Conservation (phyloP, 768 basidiomycete species). For the Mrakia hoshinonis region DNA sequence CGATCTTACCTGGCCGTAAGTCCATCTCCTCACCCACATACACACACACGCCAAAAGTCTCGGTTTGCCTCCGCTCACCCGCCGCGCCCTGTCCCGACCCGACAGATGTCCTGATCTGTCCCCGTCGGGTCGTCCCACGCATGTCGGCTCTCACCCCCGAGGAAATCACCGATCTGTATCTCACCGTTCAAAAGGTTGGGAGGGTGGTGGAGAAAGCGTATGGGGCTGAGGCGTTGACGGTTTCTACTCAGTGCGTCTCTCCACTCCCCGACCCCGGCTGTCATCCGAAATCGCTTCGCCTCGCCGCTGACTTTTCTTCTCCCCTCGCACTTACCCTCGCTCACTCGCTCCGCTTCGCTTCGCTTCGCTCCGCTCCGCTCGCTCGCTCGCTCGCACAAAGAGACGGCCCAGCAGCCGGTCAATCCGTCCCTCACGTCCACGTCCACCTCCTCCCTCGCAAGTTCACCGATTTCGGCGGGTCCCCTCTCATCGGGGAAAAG, state of each 20-base stretch:
- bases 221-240: constrained; percentile 69
- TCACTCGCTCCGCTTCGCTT: no score
- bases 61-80: not conserved
- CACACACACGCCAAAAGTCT: no score
- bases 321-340: not conserved
- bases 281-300: no score
- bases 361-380: not conserved
- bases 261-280: no score
- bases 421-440: constrained; percentile 88
- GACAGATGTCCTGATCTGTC: constrained; percentile 53
- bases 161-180: constrained; percentile 74
- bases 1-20: constrained; percentile 83
- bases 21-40: constrained; percentile 33
- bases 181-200: constrained; percentile 68
- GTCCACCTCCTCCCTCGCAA: constrained; percentile 85
- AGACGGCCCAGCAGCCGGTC: constrained; percentile 82
- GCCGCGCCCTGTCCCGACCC: constrained; percentile 9
- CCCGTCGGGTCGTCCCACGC: constrained; percentile 48
- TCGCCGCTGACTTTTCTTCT: no score
- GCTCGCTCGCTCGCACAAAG: constrained; percentile 36
- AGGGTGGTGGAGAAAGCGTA: constrained; percentile 71
- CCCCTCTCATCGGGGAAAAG: constrained; percentile 19
- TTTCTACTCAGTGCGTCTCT: constrained; percentile 68
- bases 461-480: constrained; percentile 44
- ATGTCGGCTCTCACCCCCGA: constrained; percentile 46